Evolutionary conservation across 1,284 basidiomycete genomes (phyloP), one percentile per base, ranked within the genome.

Genomic region (Trichosporon asahii): DNA sequence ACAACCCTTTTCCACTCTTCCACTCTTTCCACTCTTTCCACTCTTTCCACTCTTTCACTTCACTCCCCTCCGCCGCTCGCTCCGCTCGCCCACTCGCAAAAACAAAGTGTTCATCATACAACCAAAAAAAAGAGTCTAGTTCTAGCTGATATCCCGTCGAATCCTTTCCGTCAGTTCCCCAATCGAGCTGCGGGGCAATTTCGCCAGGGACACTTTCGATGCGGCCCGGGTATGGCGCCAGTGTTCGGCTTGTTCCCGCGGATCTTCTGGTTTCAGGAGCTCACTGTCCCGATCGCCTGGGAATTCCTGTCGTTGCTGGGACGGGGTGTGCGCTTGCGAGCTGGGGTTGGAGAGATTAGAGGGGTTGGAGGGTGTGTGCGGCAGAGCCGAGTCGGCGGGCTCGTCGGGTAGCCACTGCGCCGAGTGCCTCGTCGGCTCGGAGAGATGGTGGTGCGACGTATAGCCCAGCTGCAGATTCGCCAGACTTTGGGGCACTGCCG

Each of bases 161-260:
- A 61, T 61, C 14, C 57, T 2, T 31, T 61, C 63, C 6, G 63
- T 64, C 25, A 70, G 29, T 31, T 72, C 70, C 25, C 69, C 66
- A 14, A 72, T 21, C 7, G 55, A 64, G 7, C 33, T 55, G 14
- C 68, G 66, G 12, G 71, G 73, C 33, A 74, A 46, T 14, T 57
- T 68, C 11, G 78, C 78, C 7, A 94, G 85, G 21, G 91, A 93
- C 18, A 94, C 93, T 15, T 91, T 89, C 74, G 91, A 90, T 15
- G 91, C 92, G 53, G 90, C 90, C 49, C 90, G 88, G 1, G 92
- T 94, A 81, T 89, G 89, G 79, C 91, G 86, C 92, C 92, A 94
- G 70, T 91, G 89, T 80, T 93, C 92, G 21, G 92, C 91, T 67
- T 74, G 65, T 53, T 77, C 75, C 3, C 27, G 57, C 15, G 57